A percentile compares a stretch with the other conserved stretches of the same genome.
phyloP scores from a whole-genome alignment of 108 stramenopile species.

The Cylindrotheca closterium region DNA sequence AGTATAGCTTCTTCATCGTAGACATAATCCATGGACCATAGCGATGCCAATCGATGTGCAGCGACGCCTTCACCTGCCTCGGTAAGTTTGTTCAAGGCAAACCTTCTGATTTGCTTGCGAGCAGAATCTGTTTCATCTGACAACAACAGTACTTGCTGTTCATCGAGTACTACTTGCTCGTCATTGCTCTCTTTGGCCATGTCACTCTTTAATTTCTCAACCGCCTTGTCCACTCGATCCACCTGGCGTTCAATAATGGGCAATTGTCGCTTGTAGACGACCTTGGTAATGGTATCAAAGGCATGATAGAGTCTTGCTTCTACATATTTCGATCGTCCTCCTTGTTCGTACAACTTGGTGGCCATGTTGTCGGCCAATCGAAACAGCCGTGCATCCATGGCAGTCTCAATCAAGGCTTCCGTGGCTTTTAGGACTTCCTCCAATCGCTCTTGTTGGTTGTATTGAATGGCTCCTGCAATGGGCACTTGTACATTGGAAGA shows the following conservation, averaged over 20 bases:
- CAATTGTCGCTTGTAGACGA: conserved; percentile 46
- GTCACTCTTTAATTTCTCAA: conserved; percentile 32
- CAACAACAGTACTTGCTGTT: not conserved
- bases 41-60: conserved; percentile 51
- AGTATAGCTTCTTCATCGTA: conserved; percentile 48
- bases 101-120: conserved; percentile 46
- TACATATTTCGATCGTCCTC: conserved; percentile 62
- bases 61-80: conserved; percentile 43
- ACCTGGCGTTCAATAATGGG: conserved; percentile 72
- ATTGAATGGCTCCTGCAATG: not conserved
- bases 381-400: conserved; percentile 54
- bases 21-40: conserved; percentile 56
- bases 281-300: conserved; percentile 69
- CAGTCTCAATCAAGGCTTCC: conserved; percentile 56
- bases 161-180: not conserved
- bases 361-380: conserved; percentile 67
- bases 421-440: conserved; percentile 28
- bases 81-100: conserved; percentile 47
- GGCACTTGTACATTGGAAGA: conserved; percentile 2
- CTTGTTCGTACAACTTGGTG: conserved; percentile 50
- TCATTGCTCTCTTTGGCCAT: not conserved
- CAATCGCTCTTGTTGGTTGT: not conserved
- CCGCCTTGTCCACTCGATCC: conserved; percentile 61
- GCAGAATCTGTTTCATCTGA: conserved; percentile 1
- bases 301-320: conserved; percentile 71